These are phyloP conservation scores for Pichia sp. DNA, from an alignment of 1,139 yeast genomes.

Conservation along the genomic window DNA sequence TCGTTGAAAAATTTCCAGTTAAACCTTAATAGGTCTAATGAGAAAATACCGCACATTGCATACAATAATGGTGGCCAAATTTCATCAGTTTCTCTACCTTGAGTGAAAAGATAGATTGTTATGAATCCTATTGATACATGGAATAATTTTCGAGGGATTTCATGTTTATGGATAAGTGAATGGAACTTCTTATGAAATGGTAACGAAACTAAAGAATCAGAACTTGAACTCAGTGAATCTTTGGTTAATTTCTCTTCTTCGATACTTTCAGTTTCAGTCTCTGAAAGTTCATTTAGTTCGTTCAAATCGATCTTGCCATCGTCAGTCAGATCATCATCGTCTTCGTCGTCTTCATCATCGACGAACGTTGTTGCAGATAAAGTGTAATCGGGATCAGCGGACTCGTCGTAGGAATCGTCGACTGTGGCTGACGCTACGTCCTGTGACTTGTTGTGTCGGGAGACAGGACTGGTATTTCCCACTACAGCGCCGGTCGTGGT, in stretches of 20 bases:
- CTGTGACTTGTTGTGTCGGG: not conserved
- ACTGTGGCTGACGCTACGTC: not conserved
- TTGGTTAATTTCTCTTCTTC: not conserved
- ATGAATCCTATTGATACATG: slow-evolving; percentile 85
- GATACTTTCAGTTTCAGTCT: slow-evolving; percentile 5
- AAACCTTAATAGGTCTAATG: slow-evolving; percentile 67
- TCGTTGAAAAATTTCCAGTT: slow-evolving; percentile 52
- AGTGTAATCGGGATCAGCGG: slow-evolving; percentile 24
- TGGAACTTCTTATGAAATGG: slow-evolving; percentile 22
- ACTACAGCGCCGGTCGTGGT: not conserved
- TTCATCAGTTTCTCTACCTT: slow-evolving; percentile 48
- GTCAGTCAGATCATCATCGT: slow-evolving; percentile 6
- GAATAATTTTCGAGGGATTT: slow-evolving; percentile 76
- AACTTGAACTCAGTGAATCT: not conserved
- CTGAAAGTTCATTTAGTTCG: slow-evolving; percentile 8
- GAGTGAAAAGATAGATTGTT: slow-evolving; percentile 64
- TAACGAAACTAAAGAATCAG: not conserved
- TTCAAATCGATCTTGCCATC: slow-evolving; percentile 9
- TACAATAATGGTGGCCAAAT: slow-evolving; percentile 53
- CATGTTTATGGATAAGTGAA: slow-evolving; percentile 49
- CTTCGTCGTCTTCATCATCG: slow-evolving; percentile 11
- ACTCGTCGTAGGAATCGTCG: slow-evolving; percentile 23
- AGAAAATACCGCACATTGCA: slow-evolving; percentile 47
- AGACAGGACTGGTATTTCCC: not conserved
- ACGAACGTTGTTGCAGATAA: slow-evolving; percentile 8